phyloP scores from a whole-genome alignment of 129 eudicot species.

The Flaveria brownii region DNA sequence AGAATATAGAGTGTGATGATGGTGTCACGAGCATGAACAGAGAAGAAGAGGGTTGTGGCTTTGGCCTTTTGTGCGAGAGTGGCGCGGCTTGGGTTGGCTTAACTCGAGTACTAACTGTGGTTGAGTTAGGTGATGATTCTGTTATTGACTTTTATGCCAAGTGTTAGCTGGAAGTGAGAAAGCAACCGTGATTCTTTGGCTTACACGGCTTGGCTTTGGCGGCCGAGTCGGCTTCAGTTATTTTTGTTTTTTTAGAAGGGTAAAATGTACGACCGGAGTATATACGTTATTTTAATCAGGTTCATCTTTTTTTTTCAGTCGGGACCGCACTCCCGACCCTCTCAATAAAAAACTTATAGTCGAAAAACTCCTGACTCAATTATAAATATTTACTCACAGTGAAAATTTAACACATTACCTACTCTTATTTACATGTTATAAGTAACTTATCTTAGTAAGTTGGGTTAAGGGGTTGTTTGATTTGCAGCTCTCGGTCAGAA shows the following conservation, averaged over 20 bases:
- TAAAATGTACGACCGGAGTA: no score
- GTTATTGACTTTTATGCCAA: conserved; percentile 29
- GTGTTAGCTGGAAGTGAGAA: conserved; percentile 40
- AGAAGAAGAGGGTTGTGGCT: conserved; percentile 15
- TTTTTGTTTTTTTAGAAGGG: not conserved
- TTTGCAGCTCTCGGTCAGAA: no score
- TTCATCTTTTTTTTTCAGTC: no score
- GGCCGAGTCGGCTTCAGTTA: not conserved
- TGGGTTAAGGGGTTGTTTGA: no score
- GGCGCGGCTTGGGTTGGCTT: conserved; percentile 39
- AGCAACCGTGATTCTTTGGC: conserved; percentile 18
- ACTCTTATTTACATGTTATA: no score
- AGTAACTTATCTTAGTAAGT: no score
- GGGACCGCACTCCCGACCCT: no score
- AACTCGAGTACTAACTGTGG: conserved; percentile 32
- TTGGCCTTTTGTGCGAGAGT: conserved; percentile 13
- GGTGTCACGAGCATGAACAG: conserved; percentile 39
- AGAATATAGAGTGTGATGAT: conserved; percentile 32
- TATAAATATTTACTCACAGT: no score
- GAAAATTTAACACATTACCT: no score
- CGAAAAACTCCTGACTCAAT: no score
- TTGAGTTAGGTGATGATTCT: conserved; percentile 33
- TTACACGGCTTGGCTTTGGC: conserved; percentile 21
- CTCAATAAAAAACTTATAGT: no score
- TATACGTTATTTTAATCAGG: no score